Evolutionary conservation across 2,329 filamentous ascomycete genomes (phyloP), one percentile per base, ranked within the genome.

Genomic region (Colletotrichum ledebouriae): DNA sequence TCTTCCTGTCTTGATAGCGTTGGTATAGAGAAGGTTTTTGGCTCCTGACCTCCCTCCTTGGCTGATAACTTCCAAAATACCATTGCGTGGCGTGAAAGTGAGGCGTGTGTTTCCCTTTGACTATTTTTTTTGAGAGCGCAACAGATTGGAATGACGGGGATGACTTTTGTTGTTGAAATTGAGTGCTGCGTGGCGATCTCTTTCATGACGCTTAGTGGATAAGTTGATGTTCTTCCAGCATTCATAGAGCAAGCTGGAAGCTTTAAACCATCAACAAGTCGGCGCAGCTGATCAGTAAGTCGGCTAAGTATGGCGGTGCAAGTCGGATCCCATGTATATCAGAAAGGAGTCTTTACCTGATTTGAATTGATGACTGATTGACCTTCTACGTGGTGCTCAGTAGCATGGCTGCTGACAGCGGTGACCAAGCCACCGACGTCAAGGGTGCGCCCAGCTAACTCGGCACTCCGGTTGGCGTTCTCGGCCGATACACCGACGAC

Each of bases 1-100:
- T 73, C 70, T 79, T 80, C 47, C 75, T 73, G 52, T 76, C 75
- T 58, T 77, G 74, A 65, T 72, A 75, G 62, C 76, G 74, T 39
- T 75, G 72, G 71, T 77, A 80, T 34, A 79, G 69, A 7, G 75
- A 76, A 60, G 73, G 75, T 25, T 78, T 78, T 75, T n/a, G 65
- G 50, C 34, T 62, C 33, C 5, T 62, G 58, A 34, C n/a, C 17
- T 3, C 37, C 41, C 34, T 56, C 17, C 12, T 41, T 46, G 22
- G 57, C 12, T 13, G 59, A 37, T 29, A 58, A 67, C 20, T 63
- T 67, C 25, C 58, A 59, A 22, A 67, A 57, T 4, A 56, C 57
- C 62, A 60, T 65, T 6, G 33, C 17, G 17, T 52, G 12, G 49
- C 37, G 15, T 37, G 49, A n/a, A 6, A 3, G 15, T 37, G 49